phyloP scores from a whole-genome alignment of 495 filamentous ascomycete genomes.

The Penicillium bialowiezense region DNA sequence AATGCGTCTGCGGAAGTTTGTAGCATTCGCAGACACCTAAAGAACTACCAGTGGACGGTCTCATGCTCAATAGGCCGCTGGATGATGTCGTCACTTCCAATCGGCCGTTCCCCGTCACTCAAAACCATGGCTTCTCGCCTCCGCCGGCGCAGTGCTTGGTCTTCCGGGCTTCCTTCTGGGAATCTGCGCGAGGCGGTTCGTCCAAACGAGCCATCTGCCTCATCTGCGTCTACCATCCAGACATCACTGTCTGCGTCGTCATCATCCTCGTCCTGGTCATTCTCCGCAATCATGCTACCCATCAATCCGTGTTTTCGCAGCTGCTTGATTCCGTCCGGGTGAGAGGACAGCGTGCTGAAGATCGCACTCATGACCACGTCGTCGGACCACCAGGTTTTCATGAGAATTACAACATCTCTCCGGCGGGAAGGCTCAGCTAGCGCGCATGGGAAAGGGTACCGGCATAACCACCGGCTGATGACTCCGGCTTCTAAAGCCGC shows the following conservation, averaged over 20 bases:
- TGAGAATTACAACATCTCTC: constrained; percentile 41
- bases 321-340: constrained; percentile 37
- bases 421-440: constrained; percentile 32
- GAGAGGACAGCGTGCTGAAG: constrained; percentile 31
- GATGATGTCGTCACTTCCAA: constrained; percentile 51
- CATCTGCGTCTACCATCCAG: constrained; percentile 50
- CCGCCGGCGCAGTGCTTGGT: constrained; percentile 47
- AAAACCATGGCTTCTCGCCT: constrained; percentile 56
- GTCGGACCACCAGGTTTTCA: constrained; percentile 48
- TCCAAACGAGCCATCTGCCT: constrained; percentile 35
- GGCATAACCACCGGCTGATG: constrained; percentile 45
- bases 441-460: constrained; percentile 50
- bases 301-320: constrained; percentile 45
- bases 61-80: constrained; percentile 32
- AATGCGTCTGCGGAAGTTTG: not conserved
- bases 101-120: constrained; percentile 47
- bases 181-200: constrained; percentile 32
- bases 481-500: constrained; percentile 43
- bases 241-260: constrained; percentile 47
- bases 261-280: constrained; percentile 48
- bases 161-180: constrained; percentile 45
- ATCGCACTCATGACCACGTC: constrained; percentile 46
- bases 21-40: not conserved
- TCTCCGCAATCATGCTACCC: constrained; percentile 42
- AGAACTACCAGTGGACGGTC: not conserved